Percentiles rank a stretch among this genome's conserved stretches.
Conservation (phyloP, 768 basidiomycete species). For the Russula ochroleuca region DNA sequence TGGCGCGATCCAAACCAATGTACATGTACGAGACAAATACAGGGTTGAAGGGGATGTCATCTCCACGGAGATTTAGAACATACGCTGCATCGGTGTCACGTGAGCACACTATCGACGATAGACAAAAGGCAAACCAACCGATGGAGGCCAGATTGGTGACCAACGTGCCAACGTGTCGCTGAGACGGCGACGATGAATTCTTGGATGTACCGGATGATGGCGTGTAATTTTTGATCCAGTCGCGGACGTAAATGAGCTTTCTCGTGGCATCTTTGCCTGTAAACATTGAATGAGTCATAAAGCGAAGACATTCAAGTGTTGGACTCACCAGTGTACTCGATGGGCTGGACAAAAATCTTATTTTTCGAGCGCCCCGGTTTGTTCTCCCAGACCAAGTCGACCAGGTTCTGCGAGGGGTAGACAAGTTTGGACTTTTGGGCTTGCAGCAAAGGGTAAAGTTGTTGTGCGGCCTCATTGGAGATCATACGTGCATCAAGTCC, state of each 20-base stretch:
- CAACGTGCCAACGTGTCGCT: slow-evolving; percentile 64
- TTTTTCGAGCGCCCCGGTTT: slow-evolving; percentile 67
- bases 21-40: slow-evolving; percentile 87
- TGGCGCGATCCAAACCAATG: slow-evolving; percentile 53
- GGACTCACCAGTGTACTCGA: slow-evolving; percentile 60
- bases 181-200: slow-evolving; percentile 51
- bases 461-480: slow-evolving; percentile 62
- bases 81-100: slow-evolving; percentile 51
- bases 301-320: neutral
- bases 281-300: neutral
- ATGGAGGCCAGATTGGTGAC: slow-evolving; percentile 67
- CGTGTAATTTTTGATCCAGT: slow-evolving; percentile 62
- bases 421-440: slow-evolving; percentile 59
- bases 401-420: slow-evolving; percentile 77
- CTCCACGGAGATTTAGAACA: slow-evolving; percentile 82
- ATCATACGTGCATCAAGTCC: slow-evolving; percentile 86
- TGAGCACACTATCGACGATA: slow-evolving; percentile 11
- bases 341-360: slow-evolving; percentile 60
- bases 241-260: slow-evolving; percentile 67
- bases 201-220: slow-evolving; percentile 59
- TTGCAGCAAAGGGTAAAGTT: slow-evolving; percentile 53
- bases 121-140: slow-evolving; percentile 41
- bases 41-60: slow-evolving; percentile 88
- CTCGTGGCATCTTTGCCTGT: slow-evolving; percentile 54
- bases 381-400: slow-evolving; percentile 78